Evolutionary conservation across 495 filamentous ascomycete species (phyloP).

Genomic region (Aspergillus cristatus): DNA sequence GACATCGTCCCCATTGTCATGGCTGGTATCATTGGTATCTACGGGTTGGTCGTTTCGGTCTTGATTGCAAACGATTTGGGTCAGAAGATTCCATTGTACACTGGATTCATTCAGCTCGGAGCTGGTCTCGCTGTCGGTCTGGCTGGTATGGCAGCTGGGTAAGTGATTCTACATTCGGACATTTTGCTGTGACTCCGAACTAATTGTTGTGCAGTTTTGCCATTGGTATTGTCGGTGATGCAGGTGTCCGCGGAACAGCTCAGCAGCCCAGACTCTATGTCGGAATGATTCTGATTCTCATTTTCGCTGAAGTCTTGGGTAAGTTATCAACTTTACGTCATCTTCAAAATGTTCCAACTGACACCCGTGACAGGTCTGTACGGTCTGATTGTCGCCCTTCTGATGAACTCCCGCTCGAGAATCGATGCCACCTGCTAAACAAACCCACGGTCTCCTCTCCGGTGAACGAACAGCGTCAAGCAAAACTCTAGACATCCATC

Average conservation of each 20-base stretch:
- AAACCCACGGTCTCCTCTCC: conserved; percentile 7
- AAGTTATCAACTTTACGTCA: conserved; percentile 20
- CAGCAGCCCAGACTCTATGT: conserved; percentile 97
- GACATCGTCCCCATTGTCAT: conserved; percentile 99
- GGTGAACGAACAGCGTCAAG: conserved; percentile 3
- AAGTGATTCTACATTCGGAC: conserved; percentile 14
- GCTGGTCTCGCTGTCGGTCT: conserved; percentile 95
- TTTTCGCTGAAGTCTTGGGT: conserved; percentile 99
- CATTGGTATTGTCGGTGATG: conserved; percentile 98
- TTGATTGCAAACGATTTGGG: conserved; percentile 86
- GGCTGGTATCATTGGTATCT: conserved; percentile 99
- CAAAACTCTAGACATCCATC: conserved; percentile 1
- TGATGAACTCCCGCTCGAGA: conserved; percentile 81
- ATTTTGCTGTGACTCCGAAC: conserved; percentile 5
- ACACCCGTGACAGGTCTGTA: conserved; percentile 63
- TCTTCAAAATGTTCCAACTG: conserved; percentile 1
- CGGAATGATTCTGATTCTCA: conserved; percentile 99
- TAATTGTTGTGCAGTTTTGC: conserved; percentile 54
- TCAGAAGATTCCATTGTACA: conserved; percentile 80
- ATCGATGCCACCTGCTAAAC: conserved; percentile 25
- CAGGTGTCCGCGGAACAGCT: conserved; percentile 95
- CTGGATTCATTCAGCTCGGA: conserved; percentile 93
- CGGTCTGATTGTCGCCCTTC: conserved; percentile 92
- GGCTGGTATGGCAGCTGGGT: conserved; percentile 92
- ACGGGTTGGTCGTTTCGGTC: conserved; percentile 97